These are phyloP conservation scores for Theileria orientalis DNA, from an alignment of 169 alveolate genomes.

Conservation along the genomic window DNA sequence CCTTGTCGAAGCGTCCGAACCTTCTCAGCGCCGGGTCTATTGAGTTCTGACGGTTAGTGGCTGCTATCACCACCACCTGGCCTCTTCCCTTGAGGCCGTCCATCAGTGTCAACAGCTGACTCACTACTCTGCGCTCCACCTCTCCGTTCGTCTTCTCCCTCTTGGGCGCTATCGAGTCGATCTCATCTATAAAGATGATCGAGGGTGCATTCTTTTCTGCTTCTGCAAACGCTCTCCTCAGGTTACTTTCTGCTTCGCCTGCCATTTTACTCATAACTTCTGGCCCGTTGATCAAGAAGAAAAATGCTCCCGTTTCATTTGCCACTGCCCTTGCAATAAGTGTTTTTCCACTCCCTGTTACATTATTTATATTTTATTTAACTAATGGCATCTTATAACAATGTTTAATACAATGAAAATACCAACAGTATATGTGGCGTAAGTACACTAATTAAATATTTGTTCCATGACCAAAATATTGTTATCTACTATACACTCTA, in stretches of 20 bases:
- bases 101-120: slow-evolving; percentile 98
- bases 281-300: slow-evolving; percentile 95
- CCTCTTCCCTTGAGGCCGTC: slow-evolving; percentile 99
- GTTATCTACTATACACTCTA: not conserved
- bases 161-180: slow-evolving; percentile 99
- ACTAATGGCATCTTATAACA: not conserved
- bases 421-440: too few relatives aligned
- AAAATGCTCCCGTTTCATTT: slow-evolving; percentile 97
- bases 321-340: slow-evolving; percentile 99
- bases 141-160: slow-evolving; percentile 99
- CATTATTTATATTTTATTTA: too few relatives aligned
- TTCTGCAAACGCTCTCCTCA: slow-evolving; percentile 94
- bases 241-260: slow-evolving; percentile 98
- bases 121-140: slow-evolving; percentile 99
- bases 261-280: slow-evolving; percentile 98
- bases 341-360: slow-evolving; percentile 94
- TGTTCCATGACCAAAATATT: not conserved
- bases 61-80: slow-evolving; percentile 97
- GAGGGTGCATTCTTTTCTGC: slow-evolving; percentile 99
- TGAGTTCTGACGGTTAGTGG: slow-evolving; percentile 98
- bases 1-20: slow-evolving; percentile 98
- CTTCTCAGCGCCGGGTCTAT: slow-evolving; percentile 99
- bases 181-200: slow-evolving; percentile 98
- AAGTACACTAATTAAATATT: too few relatives aligned
- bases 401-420: too few relatives aligned